Evolutionary conservation across 2,329 filamentous ascomycete genomes (phyloP).

Genomic region (Fusarium fracticaudum): DNA sequence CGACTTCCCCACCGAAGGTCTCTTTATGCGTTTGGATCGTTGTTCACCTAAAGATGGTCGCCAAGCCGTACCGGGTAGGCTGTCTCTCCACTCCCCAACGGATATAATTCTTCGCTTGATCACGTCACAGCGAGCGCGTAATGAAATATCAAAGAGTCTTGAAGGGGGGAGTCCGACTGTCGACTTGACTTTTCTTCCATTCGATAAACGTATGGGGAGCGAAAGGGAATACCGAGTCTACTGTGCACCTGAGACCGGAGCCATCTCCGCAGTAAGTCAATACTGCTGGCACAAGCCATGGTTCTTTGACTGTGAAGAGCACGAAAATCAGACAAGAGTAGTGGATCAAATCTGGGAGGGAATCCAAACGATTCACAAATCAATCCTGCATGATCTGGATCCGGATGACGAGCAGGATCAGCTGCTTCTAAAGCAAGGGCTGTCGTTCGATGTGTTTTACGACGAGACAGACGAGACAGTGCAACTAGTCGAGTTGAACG

Average conservation of each 20-base stretch:
- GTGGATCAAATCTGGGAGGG: conserved; percentile 3
- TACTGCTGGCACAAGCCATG: conserved; percentile 53
- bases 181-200: conserved; percentile 53
- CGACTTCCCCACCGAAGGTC: conserved; percentile 46
- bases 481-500: conserved; percentile 56
- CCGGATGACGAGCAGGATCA: conserved; percentile 33
- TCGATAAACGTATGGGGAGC: conserved; percentile 51
- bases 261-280: conserved; percentile 53
- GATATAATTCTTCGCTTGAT: conserved; percentile 51
- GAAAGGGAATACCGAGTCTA: conserved; percentile 55
- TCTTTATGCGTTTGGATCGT: conserved; percentile 55
- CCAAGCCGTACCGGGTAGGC: conserved; percentile 28
- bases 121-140: conserved; percentile 50
- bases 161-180: conserved; percentile 30
- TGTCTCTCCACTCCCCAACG: conserved; percentile 42
- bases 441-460: conserved; percentile 56
- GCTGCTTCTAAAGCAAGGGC: conserved; percentile 50
- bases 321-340: conserved; percentile 28
- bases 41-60: conserved; percentile 56
- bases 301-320: conserved; percentile 31
- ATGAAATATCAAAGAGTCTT: conserved; percentile 45
- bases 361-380: conserved; percentile 5
- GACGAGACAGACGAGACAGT: conserved; percentile 39
- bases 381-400: conserved; percentile 7
- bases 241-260: conserved; percentile 48